Conservation (phyloP, 2,329 filamentous ascomycete genomes). For the Neonectria sp. region DNA sequence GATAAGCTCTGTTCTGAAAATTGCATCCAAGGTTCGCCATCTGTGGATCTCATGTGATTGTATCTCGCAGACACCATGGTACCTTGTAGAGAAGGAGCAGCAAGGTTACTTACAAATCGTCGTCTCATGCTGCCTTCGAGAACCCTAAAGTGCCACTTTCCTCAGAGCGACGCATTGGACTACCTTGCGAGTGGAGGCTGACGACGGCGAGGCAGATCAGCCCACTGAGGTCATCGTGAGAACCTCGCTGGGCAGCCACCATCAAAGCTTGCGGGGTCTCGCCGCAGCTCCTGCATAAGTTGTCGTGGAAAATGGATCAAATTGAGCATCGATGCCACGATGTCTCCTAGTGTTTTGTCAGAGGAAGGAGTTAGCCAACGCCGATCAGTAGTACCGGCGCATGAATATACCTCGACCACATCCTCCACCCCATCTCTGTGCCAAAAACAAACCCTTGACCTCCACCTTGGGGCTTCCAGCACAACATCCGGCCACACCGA, state of each 20-base stretch:
- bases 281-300: not conserved
- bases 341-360: too few species aligned
- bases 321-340: not conserved
- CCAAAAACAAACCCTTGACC: not conserved
- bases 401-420: not conserved
- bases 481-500: not conserved
- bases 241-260: not conserved
- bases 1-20: not conserved
- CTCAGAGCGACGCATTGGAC: not conserved
- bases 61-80: not conserved
- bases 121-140: not conserved
- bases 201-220: not conserved
- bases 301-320: too few species aligned
- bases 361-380: not conserved
- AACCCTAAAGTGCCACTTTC: not conserved
- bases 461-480: not conserved
- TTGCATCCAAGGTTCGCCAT: not conserved
- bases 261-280: not conserved
- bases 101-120: not conserved
- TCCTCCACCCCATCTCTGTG: not conserved
- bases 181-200: not conserved
- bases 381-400: too few species aligned
- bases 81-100: not conserved
- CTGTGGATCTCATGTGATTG: constrained; percentile 5
- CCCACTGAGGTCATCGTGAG: not conserved